Conservation (phyloP, 306 rosid genomes). For the Fragaria nilgerrensis region DNA sequence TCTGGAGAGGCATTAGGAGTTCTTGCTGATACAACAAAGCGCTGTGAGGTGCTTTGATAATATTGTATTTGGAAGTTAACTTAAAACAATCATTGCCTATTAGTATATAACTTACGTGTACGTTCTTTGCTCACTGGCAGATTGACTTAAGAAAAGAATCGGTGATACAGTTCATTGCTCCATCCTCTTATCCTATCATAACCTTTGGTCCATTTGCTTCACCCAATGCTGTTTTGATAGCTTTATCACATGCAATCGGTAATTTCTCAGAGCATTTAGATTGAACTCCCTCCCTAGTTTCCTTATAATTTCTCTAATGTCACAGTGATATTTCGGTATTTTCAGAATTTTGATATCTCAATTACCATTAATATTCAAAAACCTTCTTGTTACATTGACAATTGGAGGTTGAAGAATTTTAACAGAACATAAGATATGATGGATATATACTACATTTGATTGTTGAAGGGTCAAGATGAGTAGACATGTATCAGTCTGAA, state of each 20-base stretch:
- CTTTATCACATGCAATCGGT: slow-evolving; percentile 86
- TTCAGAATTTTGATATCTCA: neutral
- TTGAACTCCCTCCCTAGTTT: neutral
- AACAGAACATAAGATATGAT: too few species aligned
- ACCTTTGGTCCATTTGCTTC: slow-evolving; percentile 91
- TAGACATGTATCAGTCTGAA: neutral
- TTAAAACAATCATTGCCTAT: slow-evolving; percentile 11
- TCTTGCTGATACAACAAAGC: slow-evolving; percentile 85
- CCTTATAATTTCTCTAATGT: neutral
- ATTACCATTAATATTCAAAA: neutral
- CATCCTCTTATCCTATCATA: slow-evolving; percentile 74
- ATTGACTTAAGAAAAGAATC: slow-evolving; percentile 84
- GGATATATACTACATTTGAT: too few species aligned
- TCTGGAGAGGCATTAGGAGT: slow-evolving; percentile 82
- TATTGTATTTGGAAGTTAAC: slow-evolving; percentile 22
- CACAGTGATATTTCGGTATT: neutral
- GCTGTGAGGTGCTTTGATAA: slow-evolving; percentile 75
- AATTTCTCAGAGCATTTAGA: slow-evolving; percentile 29
- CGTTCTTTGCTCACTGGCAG: slow-evolving; percentile 46
- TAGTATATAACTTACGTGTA: slow-evolving; percentile 15
- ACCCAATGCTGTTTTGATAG: slow-evolving; percentile 60
- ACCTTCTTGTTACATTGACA: neutral
- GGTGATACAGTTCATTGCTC: slow-evolving; percentile 52
- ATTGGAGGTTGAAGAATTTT: too few species aligned
- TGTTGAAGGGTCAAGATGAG: neutral